Base-by-base conservation (phyloP, 2,329 filamentous ascomycete genomes). In the Alternaria conjuncta region DNA sequence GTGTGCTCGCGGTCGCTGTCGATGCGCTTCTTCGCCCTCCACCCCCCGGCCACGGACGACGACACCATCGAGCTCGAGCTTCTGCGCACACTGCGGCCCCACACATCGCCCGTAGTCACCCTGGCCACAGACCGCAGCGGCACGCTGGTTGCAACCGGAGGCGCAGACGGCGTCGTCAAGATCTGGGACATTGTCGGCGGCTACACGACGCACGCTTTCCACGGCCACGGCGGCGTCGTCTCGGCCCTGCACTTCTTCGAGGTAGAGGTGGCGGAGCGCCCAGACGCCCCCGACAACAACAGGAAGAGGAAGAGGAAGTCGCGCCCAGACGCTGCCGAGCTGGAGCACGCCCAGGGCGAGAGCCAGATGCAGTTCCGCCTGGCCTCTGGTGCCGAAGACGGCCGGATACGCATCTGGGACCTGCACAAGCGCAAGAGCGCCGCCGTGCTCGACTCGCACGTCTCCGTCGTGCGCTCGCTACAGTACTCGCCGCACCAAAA, bases 221-320 rank as follows among this genome's bases (percentile, higher is more conserved):
- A 95, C 71, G 94, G 94, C 2, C 95, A 97, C 60, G 94, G 94
- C 63, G 94, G 96, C 10, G 87, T 99, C 21, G 88, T 99, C 5
- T 97, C 96, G 12, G 93, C 96, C 0, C 84, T 99, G 18, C 90
- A 91, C 72, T 98, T 99, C 81, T 99, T 98, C 78, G 91, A 97
- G 75, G 84, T 92, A 15, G 85, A 89, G 23, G 77, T 82, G 13
- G 55, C 69, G 3, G 64, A 85, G 83, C 78, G 84, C 77, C 67
- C 86, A 79, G 77, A 85, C 78, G 58, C 75, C 70, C 75, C 58
- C 15, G 75, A 79, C 11, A 69, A 69, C 51, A 71, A 63, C 66
- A 78, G 76, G 64, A 80, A 76, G 67, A 83, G 71, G 79, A 81
- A 68, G 63, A 67, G 75, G 46, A 85, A 71, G 80, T 82, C 66